Percentiles rank a stretch among this genome's conserved stretches.
phyloP scores from a whole-genome alignment of 495 filamentous ascomycete species.

The Tetracladium setigerum region DNA sequence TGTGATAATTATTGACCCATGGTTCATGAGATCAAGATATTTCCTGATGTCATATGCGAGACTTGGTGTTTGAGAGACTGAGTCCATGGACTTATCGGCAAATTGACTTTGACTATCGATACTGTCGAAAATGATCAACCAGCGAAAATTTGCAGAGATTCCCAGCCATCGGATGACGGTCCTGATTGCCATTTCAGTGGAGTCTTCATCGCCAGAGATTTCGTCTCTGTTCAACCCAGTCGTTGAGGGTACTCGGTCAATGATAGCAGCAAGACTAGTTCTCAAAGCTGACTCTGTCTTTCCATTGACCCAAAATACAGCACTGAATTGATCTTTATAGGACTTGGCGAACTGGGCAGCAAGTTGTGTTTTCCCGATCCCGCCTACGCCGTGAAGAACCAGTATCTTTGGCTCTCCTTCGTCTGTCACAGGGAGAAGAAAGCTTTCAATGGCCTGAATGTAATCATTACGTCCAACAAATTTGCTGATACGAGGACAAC shows the following conservation, averaged over 20 bases:
- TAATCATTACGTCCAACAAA: too few relatives aligned
- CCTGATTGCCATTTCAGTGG: constrained; percentile 27
- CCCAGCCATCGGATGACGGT: constrained; percentile 24
- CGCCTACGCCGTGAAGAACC: constrained; percentile 1
- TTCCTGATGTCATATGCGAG: too few relatives aligned
- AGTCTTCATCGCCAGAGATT: too few relatives aligned
- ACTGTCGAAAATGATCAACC: constrained; percentile 36
- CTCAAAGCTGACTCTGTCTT: not conserved
- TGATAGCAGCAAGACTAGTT: not conserved
- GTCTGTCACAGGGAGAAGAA: too few relatives aligned
- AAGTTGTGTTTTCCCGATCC: constrained; percentile 16
- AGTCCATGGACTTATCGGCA: too few relatives aligned
- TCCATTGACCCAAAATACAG: not conserved
- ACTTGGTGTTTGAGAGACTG: too few relatives aligned
- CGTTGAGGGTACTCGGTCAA: not conserved
- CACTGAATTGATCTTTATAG: not conserved
- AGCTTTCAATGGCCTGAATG: too few relatives aligned
- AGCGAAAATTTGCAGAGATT: constrained; percentile 24
- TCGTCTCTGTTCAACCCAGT: too few relatives aligned
- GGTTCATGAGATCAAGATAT: too few relatives aligned
- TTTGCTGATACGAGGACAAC: too few relatives aligned
- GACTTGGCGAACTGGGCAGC: not conserved
- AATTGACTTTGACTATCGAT: constrained; percentile 26
- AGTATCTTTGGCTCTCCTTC: too few relatives aligned
- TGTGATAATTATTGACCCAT: too few relatives aligned